Conservation (phyloP, 2,329 filamentous ascomycete species). For the Claviceps citrina region DNA sequence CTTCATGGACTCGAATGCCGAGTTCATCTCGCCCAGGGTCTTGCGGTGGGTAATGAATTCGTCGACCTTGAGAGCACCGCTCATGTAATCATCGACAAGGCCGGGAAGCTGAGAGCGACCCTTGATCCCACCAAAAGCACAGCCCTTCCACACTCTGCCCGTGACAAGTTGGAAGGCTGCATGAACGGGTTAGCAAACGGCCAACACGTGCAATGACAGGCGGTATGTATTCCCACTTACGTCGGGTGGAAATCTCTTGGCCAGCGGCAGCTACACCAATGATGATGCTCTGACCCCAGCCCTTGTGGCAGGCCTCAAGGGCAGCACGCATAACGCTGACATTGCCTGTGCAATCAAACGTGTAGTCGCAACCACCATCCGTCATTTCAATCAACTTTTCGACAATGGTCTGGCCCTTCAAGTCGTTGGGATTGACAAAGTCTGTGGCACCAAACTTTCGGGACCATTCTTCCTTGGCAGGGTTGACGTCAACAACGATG, state of each 20-base stretch:
- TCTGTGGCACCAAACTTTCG: conserved; percentile 91
- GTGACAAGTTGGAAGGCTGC: conserved; percentile 96
- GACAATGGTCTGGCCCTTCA: conserved; percentile 66
- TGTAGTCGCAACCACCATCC: conserved; percentile 95
- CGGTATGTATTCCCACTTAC: conserved; percentile 39
- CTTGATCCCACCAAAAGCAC: conserved; percentile 96
- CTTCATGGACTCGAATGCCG: conserved; percentile 88
- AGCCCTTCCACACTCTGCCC: conserved; percentile 93
- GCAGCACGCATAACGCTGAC: conserved; percentile 90
- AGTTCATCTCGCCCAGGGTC: conserved; percentile 68
- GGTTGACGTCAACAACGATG: conserved; percentile 65
- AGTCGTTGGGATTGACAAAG: conserved; percentile 84
- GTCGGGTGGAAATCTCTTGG: conserved; percentile 85
- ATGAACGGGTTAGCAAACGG: conserved; percentile 1
- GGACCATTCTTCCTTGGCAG: conserved; percentile 78
- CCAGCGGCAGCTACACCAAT: conserved; percentile 94
- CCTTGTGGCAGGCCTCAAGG: conserved; percentile 96
- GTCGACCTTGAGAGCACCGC: conserved; percentile 86
- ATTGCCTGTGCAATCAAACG: conserved; percentile 97
- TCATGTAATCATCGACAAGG: conserved; percentile 79
- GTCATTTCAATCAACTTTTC: conserved; percentile 95
- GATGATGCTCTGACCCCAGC: conserved; percentile 95
- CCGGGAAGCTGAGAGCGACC: conserved; percentile 80
- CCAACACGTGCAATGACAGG: background rate
- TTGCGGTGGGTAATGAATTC: conserved; percentile 98